phyloP scores from a whole-genome alignment of 2,329 filamentous ascomycete species.

The Colletotrichum sublineola region DNA sequence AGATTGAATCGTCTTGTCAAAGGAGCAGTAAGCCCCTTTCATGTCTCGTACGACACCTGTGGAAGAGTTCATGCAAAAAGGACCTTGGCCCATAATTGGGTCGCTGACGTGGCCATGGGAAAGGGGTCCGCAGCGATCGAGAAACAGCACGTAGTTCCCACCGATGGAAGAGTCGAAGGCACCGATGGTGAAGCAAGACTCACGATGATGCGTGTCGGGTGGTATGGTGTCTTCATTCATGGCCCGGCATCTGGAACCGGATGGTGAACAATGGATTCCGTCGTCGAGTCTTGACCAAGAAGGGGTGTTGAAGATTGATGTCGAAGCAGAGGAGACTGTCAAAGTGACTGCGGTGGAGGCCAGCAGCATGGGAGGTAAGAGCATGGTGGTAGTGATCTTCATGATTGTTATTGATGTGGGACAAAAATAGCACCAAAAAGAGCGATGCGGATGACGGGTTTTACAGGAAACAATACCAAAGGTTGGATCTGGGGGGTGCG shows the following conservation, averaged over 20 bases:
- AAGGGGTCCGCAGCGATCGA: not conserved
- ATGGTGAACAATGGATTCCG: no score
- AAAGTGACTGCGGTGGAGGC: not conserved
- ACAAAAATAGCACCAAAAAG: not conserved
- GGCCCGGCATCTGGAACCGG: no score
- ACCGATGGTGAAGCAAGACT: not conserved
- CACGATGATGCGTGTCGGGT: no score
- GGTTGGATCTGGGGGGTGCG: not conserved
- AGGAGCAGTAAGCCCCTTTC: not conserved
- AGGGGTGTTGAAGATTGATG: not conserved
- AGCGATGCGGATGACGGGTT: not conserved
- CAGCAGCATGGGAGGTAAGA: not conserved
- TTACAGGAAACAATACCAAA: not conserved
- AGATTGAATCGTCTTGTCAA: not conserved
- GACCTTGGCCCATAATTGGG: not conserved
- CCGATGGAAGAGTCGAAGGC: not conserved
- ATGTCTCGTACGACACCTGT: not conserved
- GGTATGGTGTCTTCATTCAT: no score
- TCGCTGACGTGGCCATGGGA: not conserved
- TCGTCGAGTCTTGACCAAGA: no score
- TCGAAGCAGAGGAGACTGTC: not conserved
- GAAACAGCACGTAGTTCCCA: not conserved
- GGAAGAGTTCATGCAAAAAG: constrained; percentile 1
- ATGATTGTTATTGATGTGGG: not conserved
- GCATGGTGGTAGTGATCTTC: not conserved